Conservation (phyloP, 768 basidiomycete species). For the Lactifluus volemus region DNA sequence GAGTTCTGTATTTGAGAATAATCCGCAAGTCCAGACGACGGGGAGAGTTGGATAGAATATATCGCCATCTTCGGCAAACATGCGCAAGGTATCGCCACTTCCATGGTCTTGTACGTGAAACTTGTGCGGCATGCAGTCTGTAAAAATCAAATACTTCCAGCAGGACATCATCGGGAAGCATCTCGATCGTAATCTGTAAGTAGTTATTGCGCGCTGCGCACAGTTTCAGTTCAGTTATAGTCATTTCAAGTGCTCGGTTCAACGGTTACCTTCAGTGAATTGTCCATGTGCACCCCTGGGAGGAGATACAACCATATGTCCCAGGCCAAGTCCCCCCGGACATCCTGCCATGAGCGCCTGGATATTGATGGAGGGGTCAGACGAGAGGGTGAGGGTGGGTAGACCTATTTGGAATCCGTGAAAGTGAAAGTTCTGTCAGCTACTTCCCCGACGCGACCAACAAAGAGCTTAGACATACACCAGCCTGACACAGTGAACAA, state of each 20-base stretch:
- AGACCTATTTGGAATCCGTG: not conserved
- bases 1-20: not conserved
- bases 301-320: not conserved
- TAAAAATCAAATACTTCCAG: not conserved
- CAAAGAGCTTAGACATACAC: not conserved
- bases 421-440: not conserved
- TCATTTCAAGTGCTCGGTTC: not conserved
- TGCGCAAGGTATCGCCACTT: not conserved
- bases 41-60: not conserved
- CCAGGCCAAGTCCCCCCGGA: not conserved
- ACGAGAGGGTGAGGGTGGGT: not conserved
- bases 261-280: not conserved
- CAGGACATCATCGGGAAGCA: not conserved
- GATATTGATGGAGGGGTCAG: not conserved
- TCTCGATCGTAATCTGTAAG: not conserved
- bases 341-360: not conserved
- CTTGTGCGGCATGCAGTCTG: not conserved
- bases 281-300: not conserved
- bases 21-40: not conserved
- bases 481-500: no score
- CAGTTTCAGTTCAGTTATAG: not conserved
- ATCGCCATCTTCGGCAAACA: not conserved
- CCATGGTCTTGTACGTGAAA: not conserved
- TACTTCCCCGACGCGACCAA: not conserved
- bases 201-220: not conserved